Evolutionary conservation across 176 grass and related monocot genomes (phyloP).

Genomic region (Ensete ventricosum): DNA sequence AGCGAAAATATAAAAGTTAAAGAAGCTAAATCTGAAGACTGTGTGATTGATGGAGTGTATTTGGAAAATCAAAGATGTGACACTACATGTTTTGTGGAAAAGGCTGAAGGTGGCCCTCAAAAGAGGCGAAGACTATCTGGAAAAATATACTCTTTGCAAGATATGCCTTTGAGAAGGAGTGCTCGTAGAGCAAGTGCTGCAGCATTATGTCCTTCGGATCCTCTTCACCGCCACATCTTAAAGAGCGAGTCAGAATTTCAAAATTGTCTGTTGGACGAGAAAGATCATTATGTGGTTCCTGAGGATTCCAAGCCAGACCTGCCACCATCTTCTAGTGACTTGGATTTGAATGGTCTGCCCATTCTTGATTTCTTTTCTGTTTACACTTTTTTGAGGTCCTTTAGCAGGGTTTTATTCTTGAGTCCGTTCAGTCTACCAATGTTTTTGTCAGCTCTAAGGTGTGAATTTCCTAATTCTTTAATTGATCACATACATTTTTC

Average conservation of each 20-base stretch:
- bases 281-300: constrained; percentile 19
- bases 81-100: not conserved
- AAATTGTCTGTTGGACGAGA: constrained; percentile 26
- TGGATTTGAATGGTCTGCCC: constrained; percentile 60
- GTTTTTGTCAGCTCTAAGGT: constrained; percentile 48
- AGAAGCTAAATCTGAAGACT: not conserved
- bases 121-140: constrained; percentile 12
- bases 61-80: not conserved
- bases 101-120: not conserved
- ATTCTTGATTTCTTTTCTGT: constrained; percentile 76
- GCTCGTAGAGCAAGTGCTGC: constrained; percentile 57
- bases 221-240: constrained; percentile 15
- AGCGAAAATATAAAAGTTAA: not conserved
- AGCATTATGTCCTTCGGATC: not conserved
- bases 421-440: constrained; percentile 60
- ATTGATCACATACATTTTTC: constrained; percentile 89
- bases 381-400: constrained; percentile 75
- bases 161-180: constrained; percentile 47
- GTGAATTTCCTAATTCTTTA: constrained; percentile 46
- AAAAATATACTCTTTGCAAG: not conserved
- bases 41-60: not conserved
- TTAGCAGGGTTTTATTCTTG: constrained; percentile 64
- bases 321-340: constrained; percentile 49
- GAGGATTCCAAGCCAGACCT: constrained; percentile 46
- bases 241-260: constrained; percentile 18